Conservation (phyloP, 768 basidiomycete species). For the Rhodotorula diobovata region DNA sequence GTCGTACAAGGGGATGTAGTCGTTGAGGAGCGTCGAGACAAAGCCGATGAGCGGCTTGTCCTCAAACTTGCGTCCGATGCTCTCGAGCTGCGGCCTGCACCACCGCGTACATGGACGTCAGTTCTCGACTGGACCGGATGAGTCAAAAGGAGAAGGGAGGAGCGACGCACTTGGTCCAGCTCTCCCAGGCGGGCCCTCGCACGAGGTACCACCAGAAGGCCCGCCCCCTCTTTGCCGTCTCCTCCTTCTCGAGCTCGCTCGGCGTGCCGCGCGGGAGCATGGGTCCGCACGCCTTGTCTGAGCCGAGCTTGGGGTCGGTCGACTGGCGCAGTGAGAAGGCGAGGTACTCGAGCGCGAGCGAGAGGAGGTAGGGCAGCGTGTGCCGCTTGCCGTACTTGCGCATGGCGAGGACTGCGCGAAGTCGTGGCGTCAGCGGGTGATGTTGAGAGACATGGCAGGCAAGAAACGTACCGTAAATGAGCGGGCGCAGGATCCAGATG, state of each 20-base stretch:
- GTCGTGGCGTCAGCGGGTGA: background rate
- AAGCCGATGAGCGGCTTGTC: conserved; percentile 39
- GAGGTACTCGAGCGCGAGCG: conserved; percentile 43
- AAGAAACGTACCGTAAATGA: conserved; percentile 42
- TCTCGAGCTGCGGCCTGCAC: conserved; percentile 37
- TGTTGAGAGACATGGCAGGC: background rate
- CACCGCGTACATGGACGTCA: too few relatives aligned
- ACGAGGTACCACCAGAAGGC: conserved; percentile 41
- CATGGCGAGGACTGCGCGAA: conserved; percentile 35
- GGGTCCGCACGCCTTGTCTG: conserved; percentile 24
- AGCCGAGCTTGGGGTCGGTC: conserved; percentile 10
- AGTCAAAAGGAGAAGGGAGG: too few relatives aligned
- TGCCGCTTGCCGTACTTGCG: conserved; percentile 40
- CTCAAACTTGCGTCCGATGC: conserved; percentile 28
- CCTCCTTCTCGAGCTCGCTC: conserved; percentile 38
- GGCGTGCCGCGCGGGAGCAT: conserved; percentile 19
- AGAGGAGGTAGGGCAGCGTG: conserved; percentile 43
- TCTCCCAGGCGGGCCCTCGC: conserved; percentile 41
- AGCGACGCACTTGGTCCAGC: conserved; percentile 40
- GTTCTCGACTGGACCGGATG: too few relatives aligned
- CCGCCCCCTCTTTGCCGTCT: conserved; percentile 32
- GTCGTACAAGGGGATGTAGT: conserved; percentile 40
- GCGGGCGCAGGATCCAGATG: conserved; percentile 42
- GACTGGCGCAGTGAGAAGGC: conserved; percentile 34
- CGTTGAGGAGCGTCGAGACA: conserved; percentile 28